Base-by-base conservation (phyloP, 306 rosid species). In the Prunus salicina region DNA sequence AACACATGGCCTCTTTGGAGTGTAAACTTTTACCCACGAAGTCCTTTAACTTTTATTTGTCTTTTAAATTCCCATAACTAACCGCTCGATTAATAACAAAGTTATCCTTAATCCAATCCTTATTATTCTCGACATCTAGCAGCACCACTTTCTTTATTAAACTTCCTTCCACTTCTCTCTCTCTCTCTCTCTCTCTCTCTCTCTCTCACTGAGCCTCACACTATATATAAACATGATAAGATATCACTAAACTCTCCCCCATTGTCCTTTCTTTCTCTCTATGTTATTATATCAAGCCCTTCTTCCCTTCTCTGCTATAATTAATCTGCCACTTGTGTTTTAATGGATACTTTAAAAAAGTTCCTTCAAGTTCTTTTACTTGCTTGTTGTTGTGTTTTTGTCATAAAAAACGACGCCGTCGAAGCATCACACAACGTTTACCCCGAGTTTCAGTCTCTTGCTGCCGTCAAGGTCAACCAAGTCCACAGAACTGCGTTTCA, bases 401-500 rank as follows among this genome's bases (percentile, higher is more conserved):
- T 78, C 45, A 57, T 78, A 32, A 76, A 41, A 49, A 71, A 80
- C 78, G 80, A 82, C 4, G 83, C 46, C 50, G 88, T 79, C 18
- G 52, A 95, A 52, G 91, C 88, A 11, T 84, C 76, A 28, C 98
- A 92, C 77, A 24, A 2, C 24, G 51, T 68, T 8, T 83, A 76
- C 38, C 86, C 88, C 0, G 58, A 72, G 66, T 85, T 86, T 64
- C 90, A 88, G 73, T 86, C 92, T 57, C 3, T 85, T 11, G 11
- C 76, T 45, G 82, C 75, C 11, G 66, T 15, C 11, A 19, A 53
- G 2, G 77, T 82, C 7, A 76, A 45, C 5, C 83, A 73, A 41
- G 34, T 77, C 12, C 88, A 86, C 72, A 84, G 96, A 82, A 86
- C 97, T 72, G 88, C 81, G 2, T 95, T 49, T 67, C 98, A 95